Conservation (phyloP, 2,329 filamentous ascomycete genomes). For the Aspergillus phoenicis region DNA sequence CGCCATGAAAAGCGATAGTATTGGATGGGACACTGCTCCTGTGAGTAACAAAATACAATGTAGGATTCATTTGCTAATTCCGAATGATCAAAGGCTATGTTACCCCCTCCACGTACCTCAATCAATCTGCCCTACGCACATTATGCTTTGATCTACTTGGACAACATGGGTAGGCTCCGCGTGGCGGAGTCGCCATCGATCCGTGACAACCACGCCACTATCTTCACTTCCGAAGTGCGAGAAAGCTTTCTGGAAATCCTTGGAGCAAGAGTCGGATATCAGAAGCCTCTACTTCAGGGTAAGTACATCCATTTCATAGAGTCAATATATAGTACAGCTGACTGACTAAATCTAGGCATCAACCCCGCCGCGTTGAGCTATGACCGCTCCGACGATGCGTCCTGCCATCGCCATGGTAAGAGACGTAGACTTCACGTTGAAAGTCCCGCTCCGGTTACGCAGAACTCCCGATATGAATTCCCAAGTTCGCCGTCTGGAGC, state of each 20-base stretch:
- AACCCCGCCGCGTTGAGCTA: slow-evolving; percentile 24
- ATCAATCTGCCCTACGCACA: slow-evolving; percentile 35
- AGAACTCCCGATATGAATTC: slow-evolving; percentile 23
- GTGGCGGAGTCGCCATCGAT: slow-evolving; percentile 39
- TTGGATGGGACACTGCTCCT: slow-evolving; percentile 35
- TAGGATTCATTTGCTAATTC: neutral
- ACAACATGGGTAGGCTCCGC: slow-evolving; percentile 36
- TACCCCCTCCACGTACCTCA: slow-evolving; percentile 26
- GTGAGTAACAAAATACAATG: slow-evolving; percentile 23
- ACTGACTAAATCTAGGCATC: slow-evolving; percentile 15
- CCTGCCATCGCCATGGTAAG: slow-evolving; percentile 30
- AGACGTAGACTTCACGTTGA: slow-evolving; percentile 30
- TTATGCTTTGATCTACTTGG: slow-evolving; percentile 42
- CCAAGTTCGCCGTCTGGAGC: slow-evolving; percentile 26
- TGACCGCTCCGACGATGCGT: slow-evolving; percentile 13
- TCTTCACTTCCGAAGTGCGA: slow-evolving; percentile 40
- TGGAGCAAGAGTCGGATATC: slow-evolving; percentile 33
- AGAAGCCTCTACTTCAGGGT: slow-evolving; percentile 32
- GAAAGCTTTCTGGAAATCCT: slow-evolving; percentile 40
- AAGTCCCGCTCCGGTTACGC: slow-evolving; percentile 21
- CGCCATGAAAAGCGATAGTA: slow-evolving; percentile 29
- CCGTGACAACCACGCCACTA: slow-evolving; percentile 31
- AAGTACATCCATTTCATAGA: slow-evolving; percentile 17
- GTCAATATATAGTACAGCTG: neutral
- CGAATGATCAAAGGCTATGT: slow-evolving; percentile 30